phyloP scores from a whole-genome alignment of 805 yeast genomes.

The Cyberlindnera euphorbiiphila region DNA sequence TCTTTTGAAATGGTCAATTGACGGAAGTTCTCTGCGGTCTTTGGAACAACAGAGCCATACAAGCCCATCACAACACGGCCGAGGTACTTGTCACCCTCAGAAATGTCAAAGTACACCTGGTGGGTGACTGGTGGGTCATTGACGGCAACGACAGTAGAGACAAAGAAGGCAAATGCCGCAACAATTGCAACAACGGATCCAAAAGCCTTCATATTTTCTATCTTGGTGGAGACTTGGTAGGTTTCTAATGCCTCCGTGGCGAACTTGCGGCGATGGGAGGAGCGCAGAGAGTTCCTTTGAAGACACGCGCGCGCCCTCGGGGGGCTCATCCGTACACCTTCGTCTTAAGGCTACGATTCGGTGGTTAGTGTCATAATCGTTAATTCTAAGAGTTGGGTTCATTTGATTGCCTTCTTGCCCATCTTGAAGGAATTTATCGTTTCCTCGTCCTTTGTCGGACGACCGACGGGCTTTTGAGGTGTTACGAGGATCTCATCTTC shows the following conservation, averaged over 20 bases:
- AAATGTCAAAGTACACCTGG: conserved; percentile 81
- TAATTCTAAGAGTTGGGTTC: not conserved
- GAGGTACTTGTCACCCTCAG: conserved; percentile 69
- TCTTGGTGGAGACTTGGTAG: no score
- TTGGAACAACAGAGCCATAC: conserved; percentile 82
- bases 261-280: no score
- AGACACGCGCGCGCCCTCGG: no score
- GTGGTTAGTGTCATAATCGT: conserved; percentile 1
- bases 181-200: conserved; percentile 14
- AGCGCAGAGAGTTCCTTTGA: no score
- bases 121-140: conserved; percentile 50
- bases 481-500: conserved; percentile 6
- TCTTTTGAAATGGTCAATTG: conserved; percentile 75
- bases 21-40: conserved; percentile 85
- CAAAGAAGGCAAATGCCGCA: conserved; percentile 16
- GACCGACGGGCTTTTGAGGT: conserved; percentile 12
- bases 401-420: conserved; percentile 13
- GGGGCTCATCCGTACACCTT: no score
- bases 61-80: conserved; percentile 87
- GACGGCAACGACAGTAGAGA: conserved; percentile 20
- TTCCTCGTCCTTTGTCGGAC: conserved; percentile 13
- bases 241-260: no score
- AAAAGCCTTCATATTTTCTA: conserved; percentile 21
- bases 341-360: no score
- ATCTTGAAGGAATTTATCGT: conserved; percentile 16